Conservation (phyloP, 2,329 filamentous ascomycete genomes). For the Xylariaceae sp. region DNA sequence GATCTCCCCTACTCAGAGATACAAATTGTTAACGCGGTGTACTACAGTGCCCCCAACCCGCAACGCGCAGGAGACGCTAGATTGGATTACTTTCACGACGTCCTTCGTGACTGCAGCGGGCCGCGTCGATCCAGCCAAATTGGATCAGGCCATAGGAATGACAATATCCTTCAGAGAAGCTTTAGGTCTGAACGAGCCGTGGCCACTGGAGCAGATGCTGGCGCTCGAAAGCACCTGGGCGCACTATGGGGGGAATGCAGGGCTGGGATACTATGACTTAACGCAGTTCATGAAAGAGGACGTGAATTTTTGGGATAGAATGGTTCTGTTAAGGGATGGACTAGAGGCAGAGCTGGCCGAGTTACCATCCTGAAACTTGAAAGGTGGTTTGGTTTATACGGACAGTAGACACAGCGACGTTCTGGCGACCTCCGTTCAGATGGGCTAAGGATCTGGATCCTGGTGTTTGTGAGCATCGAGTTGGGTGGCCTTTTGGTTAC, state of each 20-base stretch:
- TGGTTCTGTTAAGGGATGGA: background rate
- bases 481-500: too few species aligned
- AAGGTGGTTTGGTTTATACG: background rate
- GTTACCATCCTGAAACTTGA: background rate
- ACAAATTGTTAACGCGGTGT: background rate
- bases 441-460: too few species aligned
- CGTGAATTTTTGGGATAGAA: background rate
- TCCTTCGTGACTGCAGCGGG: constrained; percentile 1
- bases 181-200: background rate
- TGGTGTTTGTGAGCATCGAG: too few species aligned
- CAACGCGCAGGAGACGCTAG: background rate
- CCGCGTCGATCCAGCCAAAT: background rate
- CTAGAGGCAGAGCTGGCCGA: background rate
- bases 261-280: background rate
- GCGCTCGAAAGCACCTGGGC: background rate
- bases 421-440: too few species aligned
- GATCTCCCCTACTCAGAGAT: background rate
- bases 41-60: constrained; percentile 9
- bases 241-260: too few species aligned
- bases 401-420: background rate
- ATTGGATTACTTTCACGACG: constrained; percentile 11
- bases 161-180: constrained; percentile 2
- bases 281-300: background rate
- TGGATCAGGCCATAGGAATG: background rate
- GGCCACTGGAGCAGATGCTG: background rate